Percentiles rank a stretch among this genome's conserved stretches.
Conservation (phyloP, 768 basidiomycete genomes). For the button mushroom (Agaricus bisporus) region DNA sequence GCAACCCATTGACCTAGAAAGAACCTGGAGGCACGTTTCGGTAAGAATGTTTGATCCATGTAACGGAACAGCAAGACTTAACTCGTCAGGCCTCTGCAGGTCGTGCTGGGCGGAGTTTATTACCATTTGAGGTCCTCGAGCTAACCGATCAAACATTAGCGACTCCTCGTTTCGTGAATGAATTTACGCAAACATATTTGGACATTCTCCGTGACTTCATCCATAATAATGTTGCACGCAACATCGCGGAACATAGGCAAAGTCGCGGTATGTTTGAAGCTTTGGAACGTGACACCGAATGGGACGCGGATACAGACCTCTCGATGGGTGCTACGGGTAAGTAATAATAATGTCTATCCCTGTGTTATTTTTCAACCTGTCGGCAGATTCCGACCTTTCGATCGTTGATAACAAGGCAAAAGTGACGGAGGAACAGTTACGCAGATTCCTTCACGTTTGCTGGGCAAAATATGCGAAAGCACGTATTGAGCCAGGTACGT, state of each 20-base stretch:
- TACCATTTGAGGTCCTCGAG: constrained; percentile 84
- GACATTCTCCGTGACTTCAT: constrained; percentile 69
- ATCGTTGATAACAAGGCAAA: constrained; percentile 88
- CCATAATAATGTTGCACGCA: constrained; percentile 53
- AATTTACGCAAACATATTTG: constrained; percentile 69
- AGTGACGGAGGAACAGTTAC: constrained; percentile 79
- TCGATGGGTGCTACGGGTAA: constrained; percentile 69
- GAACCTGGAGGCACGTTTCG: constrained; percentile 82
- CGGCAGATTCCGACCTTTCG: constrained; percentile 55
- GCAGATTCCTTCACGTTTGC: constrained; percentile 77
- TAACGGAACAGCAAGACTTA: neutral
- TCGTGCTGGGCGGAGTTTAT: constrained; percentile 53
- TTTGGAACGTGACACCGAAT: constrained; percentile 63
- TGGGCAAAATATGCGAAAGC: constrained; percentile 92
- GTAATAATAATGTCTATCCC: constrained; percentile 14
- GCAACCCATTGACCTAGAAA: constrained; percentile 83
- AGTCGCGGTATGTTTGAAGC: constrained; percentile 82
- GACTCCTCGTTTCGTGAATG: constrained; percentile 51
- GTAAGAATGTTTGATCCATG: constrained; percentile 31
- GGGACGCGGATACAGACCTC: constrained; percentile 74
- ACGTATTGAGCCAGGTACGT: constrained; percentile 86
- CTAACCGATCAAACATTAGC: constrained; percentile 61
- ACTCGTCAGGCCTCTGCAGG: constrained; percentile 52
- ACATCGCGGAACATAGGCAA: constrained; percentile 61
- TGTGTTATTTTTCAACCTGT: constrained; percentile 4